These are phyloP conservation scores for Penicillium sp. DNA, from an alignment of 2,329 filamentous ascomycete species.

Conservation along the genomic window DNA sequence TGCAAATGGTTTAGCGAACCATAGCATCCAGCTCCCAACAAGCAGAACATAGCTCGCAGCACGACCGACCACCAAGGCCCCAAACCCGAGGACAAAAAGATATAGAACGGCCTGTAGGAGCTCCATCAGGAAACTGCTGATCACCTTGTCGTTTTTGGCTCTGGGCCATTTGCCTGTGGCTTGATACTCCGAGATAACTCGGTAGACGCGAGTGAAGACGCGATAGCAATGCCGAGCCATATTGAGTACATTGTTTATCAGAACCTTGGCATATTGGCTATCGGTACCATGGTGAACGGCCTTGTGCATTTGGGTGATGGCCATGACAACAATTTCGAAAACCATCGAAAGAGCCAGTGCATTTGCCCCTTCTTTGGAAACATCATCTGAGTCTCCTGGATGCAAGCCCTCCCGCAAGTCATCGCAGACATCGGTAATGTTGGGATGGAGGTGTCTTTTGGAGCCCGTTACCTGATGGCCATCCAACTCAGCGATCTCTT, in stretches of 20 bases:
- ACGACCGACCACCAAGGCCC: slow-evolving; percentile 35
- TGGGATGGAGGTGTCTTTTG: slow-evolving; percentile 21
- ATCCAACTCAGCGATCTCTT: slow-evolving; percentile 42
- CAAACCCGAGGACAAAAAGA: slow-evolving; percentile 37
- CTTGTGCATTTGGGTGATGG: slow-evolving; percentile 32
- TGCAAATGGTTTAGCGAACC: slow-evolving; percentile 40
- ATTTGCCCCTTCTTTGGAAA: slow-evolving; percentile 18
- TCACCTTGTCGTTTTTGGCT: slow-evolving; percentile 30
- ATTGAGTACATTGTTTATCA: slow-evolving; percentile 29
- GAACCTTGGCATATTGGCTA: slow-evolving; percentile 29
- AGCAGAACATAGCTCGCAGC: slow-evolving; percentile 37
- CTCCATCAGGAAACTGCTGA: slow-evolving; percentile 34
- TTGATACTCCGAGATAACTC: slow-evolving; percentile 35
- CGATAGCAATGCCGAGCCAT: slow-evolving; percentile 39
- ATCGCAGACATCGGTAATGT: slow-evolving; percentile 24
- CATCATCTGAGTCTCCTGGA: slow-evolving; percentile 14
- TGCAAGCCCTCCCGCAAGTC: slow-evolving; percentile 21
- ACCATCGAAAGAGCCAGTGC: slow-evolving; percentile 33
- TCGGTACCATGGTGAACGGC: slow-evolving; percentile 25
- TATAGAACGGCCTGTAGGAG: slow-evolving; percentile 39
- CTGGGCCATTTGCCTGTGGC: slow-evolving; percentile 37
- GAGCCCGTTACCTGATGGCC: slow-evolving; percentile 35
- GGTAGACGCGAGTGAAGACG: slow-evolving; percentile 30
- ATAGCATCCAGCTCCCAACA: slow-evolving; percentile 41
- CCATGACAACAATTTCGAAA: slow-evolving; percentile 36